Evolutionary conservation across 441 rosid genomes (phyloP), one percentile per base, ranked within the genome.

Genomic region (Iberis amara): DNA sequence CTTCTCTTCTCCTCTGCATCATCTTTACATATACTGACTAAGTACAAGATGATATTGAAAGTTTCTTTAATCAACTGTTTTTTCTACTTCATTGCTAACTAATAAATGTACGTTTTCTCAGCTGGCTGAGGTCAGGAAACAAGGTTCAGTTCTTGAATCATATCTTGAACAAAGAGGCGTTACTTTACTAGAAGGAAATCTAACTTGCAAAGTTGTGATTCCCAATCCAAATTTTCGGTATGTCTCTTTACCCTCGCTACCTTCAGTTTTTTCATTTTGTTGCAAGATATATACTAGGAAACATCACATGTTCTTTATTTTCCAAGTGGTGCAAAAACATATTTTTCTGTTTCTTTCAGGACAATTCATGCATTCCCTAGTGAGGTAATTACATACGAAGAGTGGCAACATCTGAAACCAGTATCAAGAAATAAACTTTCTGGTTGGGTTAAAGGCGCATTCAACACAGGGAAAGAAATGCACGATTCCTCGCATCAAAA

Each of bases 161-260:
- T 91, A 91, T 73, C 83, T 88, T 65, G 91, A 85, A 51, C 98
- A 83, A 66, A 80, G 95, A 58, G 96, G 96, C 30, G 73, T 88
- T 70, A 52, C 83, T 62, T 66, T 91, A 37, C 87, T 78, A 2
- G 86, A 85, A 62, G 96, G 83, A 66, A 83, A 77, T 55, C 41
- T 88, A 51, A 79, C 96, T 48, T 81, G 69, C 79, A 88, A 88
- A 85, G 88, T 88, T 69, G 72, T 92, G 24, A 64, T 92, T 59
- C 89, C 98, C 32, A 82, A 86, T 74, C 91, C 96, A 23, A 62
- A 37, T 39, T 88, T 82, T 71, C 59, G 77, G 98, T 88, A 76
- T 43, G 71, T 42, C 1, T 41, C 27, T 1, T 9, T 7, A 28
- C 14, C 32, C 37, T 62, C 42, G 48, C 36, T 7, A 57, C 39